Evolutionary conservation across 2,329 filamentous ascomycete species (phyloP).

Genomic region (Pseudopithomyces maydicus): DNA sequence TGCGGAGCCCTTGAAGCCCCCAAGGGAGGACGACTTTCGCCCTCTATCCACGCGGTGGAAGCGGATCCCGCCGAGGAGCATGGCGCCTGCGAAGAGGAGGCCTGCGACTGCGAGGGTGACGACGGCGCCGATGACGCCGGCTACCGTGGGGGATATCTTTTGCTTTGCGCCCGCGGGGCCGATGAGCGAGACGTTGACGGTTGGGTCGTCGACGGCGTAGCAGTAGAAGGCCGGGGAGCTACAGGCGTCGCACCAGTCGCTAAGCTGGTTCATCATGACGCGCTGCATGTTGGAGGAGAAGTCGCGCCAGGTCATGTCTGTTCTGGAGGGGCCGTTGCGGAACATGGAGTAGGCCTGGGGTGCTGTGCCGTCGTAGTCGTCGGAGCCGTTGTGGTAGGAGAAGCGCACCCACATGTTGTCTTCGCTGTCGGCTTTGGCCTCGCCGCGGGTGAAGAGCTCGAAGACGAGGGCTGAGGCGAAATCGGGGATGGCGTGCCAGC

Average conservation of each 20-base stretch:
- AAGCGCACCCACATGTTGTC: constrained; percentile 61
- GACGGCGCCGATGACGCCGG: constrained; percentile 62
- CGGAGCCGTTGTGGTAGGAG: constrained; percentile 62
- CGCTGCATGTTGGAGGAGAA: constrained; percentile 54
- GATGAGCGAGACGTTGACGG: constrained; percentile 9
- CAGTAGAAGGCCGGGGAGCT: constrained; percentile 57
- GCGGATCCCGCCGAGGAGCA: constrained; percentile 54
- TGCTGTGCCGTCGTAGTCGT: constrained; percentile 43
- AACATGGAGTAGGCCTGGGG: constrained; percentile 57
- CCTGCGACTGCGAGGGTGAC: constrained; percentile 55
- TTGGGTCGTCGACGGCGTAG: constrained; percentile 43
- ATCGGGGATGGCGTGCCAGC: constrained; percentile 32
- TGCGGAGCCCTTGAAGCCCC: constrained; percentile 61
- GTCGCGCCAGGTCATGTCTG: constrained; percentile 55
- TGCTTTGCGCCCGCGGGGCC: not conserved
- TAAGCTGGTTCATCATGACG: constrained; percentile 50
- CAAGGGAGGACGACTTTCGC: constrained; percentile 31
- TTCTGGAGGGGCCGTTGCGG: constrained; percentile 51
- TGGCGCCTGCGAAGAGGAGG: constrained; percentile 48
- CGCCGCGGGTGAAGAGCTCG: constrained; percentile 53
- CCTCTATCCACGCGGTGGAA: constrained; percentile 44
- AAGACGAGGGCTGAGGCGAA: constrained; percentile 42
- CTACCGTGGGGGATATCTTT: constrained; percentile 51
- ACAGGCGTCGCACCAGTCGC: constrained; percentile 60
- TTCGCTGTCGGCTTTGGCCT: constrained; percentile 30